Evolutionary conservation across 148 eudicot species (phyloP).

Genomic region (Pouteria glomerata): DNA sequence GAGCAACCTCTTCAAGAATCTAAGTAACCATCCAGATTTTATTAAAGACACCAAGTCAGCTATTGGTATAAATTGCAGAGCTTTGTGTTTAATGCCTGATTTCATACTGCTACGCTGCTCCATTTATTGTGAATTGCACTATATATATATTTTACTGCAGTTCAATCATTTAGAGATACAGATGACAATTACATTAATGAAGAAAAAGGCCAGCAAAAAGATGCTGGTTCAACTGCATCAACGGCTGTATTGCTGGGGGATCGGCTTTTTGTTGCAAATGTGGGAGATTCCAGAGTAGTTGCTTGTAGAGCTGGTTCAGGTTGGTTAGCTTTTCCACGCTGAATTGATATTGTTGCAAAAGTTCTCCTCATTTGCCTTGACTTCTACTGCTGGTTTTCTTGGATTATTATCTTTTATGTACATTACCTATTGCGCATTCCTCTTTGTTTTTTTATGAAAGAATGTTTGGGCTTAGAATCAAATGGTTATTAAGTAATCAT

Average conservation of each 20-base stretch:
- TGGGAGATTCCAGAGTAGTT: slow-evolving; percentile 82
- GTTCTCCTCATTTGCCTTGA: too few species aligned
- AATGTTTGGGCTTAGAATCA: background rate
- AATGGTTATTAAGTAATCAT: background rate
- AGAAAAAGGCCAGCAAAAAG: slow-evolving; percentile 57
- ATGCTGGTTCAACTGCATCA: slow-evolving; percentile 87
- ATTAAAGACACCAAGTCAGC: too few species aligned
- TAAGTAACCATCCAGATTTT: too few species aligned
- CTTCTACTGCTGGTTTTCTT: too few species aligned
- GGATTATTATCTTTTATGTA: background rate
- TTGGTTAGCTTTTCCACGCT: slow-evolving; percentile 14
- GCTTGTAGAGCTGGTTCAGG: slow-evolving; percentile 72
- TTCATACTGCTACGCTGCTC: background rate
- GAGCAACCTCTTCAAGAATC: too few species aligned
- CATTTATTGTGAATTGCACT: slow-evolving; percentile 2
- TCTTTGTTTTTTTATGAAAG: background rate
- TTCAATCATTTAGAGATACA: slow-evolving; percentile 62
- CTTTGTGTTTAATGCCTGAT: slow-evolving; percentile 9
- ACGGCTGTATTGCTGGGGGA: slow-evolving; percentile 63
- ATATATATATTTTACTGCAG: slow-evolving; percentile 29
- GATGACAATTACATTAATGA: slow-evolving; percentile 56
- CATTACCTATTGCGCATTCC: background rate
- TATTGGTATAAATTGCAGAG: too few species aligned
- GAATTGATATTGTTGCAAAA: background rate
- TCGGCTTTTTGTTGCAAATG: slow-evolving; percentile 69